A percentile compares a stretch with the other conserved stretches of the same genome.
Conservation (phyloP, 2,329 filamentous ascomycete species). For the Diaporthe citrichinensis region DNA sequence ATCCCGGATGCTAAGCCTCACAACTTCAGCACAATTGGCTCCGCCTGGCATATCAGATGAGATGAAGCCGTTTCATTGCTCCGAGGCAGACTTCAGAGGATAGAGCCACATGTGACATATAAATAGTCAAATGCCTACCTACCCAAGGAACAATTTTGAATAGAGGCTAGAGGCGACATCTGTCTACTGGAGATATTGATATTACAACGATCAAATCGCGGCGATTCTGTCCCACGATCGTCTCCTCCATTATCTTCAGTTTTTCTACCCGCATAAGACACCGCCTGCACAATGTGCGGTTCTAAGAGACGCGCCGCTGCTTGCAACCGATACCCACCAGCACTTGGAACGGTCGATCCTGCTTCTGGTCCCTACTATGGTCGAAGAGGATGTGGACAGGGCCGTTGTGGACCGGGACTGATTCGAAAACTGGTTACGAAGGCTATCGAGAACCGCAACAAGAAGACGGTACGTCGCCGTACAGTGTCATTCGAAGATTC, state of each 20-base stretch:
- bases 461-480: slow-evolving; percentile 8
- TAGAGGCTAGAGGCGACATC: neutral
- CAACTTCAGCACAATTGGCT: neutral
- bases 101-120: neutral
- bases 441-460: slow-evolving; percentile 1
- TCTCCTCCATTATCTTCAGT: neutral
- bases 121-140: neutral
- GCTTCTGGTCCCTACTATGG: neutral
- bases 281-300: slow-evolving; percentile 21
- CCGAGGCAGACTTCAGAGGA: neutral
- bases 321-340: neutral
- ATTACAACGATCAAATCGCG: neutral
- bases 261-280: no score
- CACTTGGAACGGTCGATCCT: neutral
- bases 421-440: slow-evolving; percentile 29
- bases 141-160: neutral
- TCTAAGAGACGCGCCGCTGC: slow-evolving; percentile 25
- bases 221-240: neutral
- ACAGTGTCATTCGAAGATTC: no score
- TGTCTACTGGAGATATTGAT: neutral
- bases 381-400: slow-evolving; percentile 6
- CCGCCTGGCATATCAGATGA: neutral
- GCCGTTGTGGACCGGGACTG: slow-evolving; percentile 7
- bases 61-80: slow-evolving; percentile 33
- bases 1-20: neutral